Percentiles rank a stretch among this genome's conserved stretches.
phyloP scores from a whole-genome alignment of 1,284 basidiomycete species.

The Uromyces viciae-fabae region DNA sequence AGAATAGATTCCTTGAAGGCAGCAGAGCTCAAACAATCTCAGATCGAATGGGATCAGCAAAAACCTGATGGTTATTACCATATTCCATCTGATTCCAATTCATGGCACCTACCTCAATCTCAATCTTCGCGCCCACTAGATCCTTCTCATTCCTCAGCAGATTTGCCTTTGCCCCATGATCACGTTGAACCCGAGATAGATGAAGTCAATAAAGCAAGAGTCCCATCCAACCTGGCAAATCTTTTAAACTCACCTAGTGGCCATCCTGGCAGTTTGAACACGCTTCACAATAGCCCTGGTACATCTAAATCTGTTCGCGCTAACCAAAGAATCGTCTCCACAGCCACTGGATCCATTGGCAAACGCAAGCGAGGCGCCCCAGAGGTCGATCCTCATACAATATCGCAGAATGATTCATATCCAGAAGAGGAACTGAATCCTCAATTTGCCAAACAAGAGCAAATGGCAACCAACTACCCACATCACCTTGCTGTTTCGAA shows the following conservation, averaged over 20 bases:
- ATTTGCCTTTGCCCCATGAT: background rate
- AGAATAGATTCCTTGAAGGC: background rate
- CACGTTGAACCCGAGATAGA: background rate
- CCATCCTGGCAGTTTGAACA: conserved; percentile 8
- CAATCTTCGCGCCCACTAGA: background rate
- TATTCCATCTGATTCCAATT: background rate
- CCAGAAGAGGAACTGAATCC: background rate
- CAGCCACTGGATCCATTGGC: conserved; percentile 5
- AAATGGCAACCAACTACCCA: background rate
- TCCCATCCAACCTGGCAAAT: conserved; percentile 45
- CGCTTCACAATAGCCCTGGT: background rate
- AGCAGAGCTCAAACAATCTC: background rate
- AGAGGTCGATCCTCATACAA: background rate
- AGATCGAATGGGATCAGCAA: background rate
- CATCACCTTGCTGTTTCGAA: background rate
- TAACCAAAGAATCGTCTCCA: background rate
- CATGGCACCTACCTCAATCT: background rate
- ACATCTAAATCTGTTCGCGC: conserved; percentile 8
- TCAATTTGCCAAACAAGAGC: conserved; percentile 1
- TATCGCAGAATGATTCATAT: background rate
- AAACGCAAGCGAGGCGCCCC: conserved; percentile 29
- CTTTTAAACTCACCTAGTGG: conserved; percentile 40
- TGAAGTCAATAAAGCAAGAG: conserved; percentile 5
- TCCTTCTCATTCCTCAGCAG: background rate
- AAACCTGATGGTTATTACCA: background rate